phyloP scores from a whole-genome alignment of 352 stramenopile genomes.

The Globisporangium uncinulatum region DNA sequence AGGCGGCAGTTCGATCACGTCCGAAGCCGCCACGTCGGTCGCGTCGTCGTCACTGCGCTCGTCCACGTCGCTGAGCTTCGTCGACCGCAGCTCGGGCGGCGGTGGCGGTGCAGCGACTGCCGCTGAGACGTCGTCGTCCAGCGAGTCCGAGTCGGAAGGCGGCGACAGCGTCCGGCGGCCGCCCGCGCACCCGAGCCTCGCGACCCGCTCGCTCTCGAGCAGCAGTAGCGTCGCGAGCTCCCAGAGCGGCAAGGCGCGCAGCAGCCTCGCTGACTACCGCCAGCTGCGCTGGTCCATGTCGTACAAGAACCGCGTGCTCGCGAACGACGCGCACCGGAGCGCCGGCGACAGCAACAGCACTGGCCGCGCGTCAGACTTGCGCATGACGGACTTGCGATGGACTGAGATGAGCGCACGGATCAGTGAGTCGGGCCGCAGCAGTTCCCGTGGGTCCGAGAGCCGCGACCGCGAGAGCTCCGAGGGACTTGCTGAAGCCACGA shows the following conservation, averaged over 20 bases:
- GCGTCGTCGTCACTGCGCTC: constrained; percentile 57
- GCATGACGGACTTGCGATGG: constrained; percentile 24
- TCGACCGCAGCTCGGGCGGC: constrained; percentile 36
- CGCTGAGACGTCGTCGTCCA: constrained; percentile 11
- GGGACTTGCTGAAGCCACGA: constrained; percentile 9
- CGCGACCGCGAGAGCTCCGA: constrained; percentile 1
- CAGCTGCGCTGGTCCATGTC: constrained; percentile 82
- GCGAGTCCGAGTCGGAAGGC: constrained; percentile 11
- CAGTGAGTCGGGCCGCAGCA: constrained; percentile 9
- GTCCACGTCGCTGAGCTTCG: constrained; percentile 36
- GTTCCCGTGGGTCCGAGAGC: constrained; percentile 6
- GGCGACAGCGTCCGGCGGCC: neutral
- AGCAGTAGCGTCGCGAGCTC: constrained; percentile 13
- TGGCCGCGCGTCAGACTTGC: constrained; percentile 9
- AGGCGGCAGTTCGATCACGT: constrained; percentile 18
- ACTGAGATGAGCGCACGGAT: constrained; percentile 19
- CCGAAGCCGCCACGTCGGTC: constrained; percentile 23
- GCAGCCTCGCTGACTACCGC: constrained; percentile 55
- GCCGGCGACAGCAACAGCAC: constrained; percentile 8
- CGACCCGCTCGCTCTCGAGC: constrained; percentile 11
- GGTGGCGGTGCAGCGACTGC: constrained; percentile 10
- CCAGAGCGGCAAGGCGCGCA: constrained; percentile 11
- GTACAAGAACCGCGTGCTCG: constrained; percentile 72
- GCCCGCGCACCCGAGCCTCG: neutral
- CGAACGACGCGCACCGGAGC: constrained; percentile 19